Conservation (phyloP, 768 basidiomycete genomes). For the Pulveroboletus ravenelii region DNA sequence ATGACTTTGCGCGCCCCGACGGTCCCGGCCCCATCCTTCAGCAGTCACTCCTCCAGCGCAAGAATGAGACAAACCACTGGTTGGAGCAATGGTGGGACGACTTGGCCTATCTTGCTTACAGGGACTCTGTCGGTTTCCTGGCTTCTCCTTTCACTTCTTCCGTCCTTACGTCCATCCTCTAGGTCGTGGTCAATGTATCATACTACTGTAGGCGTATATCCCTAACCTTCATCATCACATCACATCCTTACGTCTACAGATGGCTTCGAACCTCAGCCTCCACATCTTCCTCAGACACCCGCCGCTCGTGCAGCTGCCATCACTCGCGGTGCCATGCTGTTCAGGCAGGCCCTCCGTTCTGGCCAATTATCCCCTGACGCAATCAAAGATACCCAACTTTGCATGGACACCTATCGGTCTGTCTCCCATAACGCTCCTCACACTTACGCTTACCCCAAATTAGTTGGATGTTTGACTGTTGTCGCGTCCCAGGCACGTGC, state of each 20-base stretch:
- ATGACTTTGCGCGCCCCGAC: constrained; percentile 47
- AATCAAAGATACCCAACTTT: constrained; percentile 65
- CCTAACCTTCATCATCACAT: constrained; percentile 5
- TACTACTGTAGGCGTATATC: constrained; percentile 70
- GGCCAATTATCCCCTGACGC: constrained; percentile 63
- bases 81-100: constrained; percentile 96
- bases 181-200: constrained; percentile 89
- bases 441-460: background rate
- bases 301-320: constrained; percentile 68
- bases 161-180: constrained; percentile 13
- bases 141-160: background rate
- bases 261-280: constrained; percentile 68
- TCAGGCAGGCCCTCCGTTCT: constrained; percentile 62
- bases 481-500: constrained; percentile 67
- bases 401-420: constrained; percentile 85
- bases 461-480: constrained; percentile 93
- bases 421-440: constrained; percentile 3
- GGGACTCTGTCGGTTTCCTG: constrained; percentile 63
- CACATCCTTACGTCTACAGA: constrained; percentile 39
- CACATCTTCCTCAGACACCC: constrained; percentile 52
- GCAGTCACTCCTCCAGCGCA: constrained; percentile 50
- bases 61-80: constrained; percentile 66
- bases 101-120: constrained; percentile 71
- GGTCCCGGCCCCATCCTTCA: constrained; percentile 57
- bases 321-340: constrained; percentile 67